A percentile compares a stretch with the other conserved stretches of the same genome.
phyloP scores from a whole-genome alignment of 169 alveolate species.

The Fabrea salina region DNA sequence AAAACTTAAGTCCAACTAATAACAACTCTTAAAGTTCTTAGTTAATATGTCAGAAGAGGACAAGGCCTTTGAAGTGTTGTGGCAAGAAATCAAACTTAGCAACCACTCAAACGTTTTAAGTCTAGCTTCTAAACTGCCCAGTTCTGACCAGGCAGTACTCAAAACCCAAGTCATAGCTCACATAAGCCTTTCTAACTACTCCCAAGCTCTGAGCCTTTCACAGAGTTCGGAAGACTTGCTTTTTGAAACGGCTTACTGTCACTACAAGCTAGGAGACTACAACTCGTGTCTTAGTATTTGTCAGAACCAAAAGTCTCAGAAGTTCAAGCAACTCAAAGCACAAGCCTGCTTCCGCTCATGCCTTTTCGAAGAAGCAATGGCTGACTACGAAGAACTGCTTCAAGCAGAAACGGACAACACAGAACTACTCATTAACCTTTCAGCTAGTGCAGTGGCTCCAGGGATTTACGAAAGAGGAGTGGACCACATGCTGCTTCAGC shows the following conservation, averaged over 20 bases:
- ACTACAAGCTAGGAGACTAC: not conserved
- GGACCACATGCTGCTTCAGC: not conserved
- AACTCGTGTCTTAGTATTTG: not conserved
- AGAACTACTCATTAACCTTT: slow-evolving; percentile 14
- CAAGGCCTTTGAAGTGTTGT: not conserved
- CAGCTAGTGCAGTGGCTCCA: not conserved
- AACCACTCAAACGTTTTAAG: not conserved
- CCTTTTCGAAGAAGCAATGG: not conserved
- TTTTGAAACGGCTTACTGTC: not conserved
- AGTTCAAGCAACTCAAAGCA: slow-evolving; percentile 8
- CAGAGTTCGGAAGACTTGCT: not conserved
- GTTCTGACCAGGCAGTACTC: not conserved
- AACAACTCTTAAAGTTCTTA: not conserved
- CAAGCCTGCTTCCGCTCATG: not conserved
- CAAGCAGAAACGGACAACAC: not conserved
- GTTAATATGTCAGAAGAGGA: slow-evolving; percentile 5
- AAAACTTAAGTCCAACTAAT: too few relatives aligned
- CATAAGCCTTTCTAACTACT: not conserved
- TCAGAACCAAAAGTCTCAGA: not conserved
- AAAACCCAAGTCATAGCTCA: not conserved
- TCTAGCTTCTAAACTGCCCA: not conserved
- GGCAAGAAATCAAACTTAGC: not conserved
- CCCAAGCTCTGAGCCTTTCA: not conserved
- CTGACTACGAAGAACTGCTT: not conserved
- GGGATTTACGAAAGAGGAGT: not conserved